These are phyloP conservation scores for Solanum microdontum DNA, from an alignment of 257 asterid genomes.

Conservation along the genomic window DNA sequence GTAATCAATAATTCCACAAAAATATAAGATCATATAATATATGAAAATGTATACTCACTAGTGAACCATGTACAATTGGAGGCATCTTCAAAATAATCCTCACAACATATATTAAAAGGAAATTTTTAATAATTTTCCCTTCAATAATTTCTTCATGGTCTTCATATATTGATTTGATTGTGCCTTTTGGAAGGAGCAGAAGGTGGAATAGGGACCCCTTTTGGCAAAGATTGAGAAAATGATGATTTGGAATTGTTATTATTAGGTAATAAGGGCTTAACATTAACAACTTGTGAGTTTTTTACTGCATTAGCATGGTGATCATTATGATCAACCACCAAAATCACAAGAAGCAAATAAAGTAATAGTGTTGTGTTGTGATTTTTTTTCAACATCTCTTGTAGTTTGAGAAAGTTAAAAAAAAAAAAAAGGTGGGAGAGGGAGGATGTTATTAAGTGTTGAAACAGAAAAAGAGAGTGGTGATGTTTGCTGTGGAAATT, in stretches of 20 bases:
- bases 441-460: not conserved
- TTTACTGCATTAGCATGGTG: not conserved
- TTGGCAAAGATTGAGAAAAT: not conserved
- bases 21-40: not conserved
- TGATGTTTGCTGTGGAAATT: not conserved
- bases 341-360: not conserved
- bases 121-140: not conserved
- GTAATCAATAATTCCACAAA: not conserved
- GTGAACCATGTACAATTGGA: not conserved
- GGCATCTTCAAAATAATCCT: not conserved
- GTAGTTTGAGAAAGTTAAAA: not conserved
- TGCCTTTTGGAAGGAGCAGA: slow-evolving; percentile 2
- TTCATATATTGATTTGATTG: not conserved
- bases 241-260: not conserved
- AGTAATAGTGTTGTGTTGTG: not conserved
- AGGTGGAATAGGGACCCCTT: not conserved
- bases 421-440: not conserved
- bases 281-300: not conserved
- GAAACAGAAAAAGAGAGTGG: not conserved
- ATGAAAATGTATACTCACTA: not conserved
- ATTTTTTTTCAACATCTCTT: not conserved
- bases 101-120: not conserved
- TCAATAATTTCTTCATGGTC: not conserved
- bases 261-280: not conserved
- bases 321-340: not conserved